Percentiles rank a stretch among this genome's conserved stretches.
Evolutionary conservation across 2,329 filamentous ascomycete genomes (phyloP).

Genomic region (Cercospora brassicicola): DNA sequence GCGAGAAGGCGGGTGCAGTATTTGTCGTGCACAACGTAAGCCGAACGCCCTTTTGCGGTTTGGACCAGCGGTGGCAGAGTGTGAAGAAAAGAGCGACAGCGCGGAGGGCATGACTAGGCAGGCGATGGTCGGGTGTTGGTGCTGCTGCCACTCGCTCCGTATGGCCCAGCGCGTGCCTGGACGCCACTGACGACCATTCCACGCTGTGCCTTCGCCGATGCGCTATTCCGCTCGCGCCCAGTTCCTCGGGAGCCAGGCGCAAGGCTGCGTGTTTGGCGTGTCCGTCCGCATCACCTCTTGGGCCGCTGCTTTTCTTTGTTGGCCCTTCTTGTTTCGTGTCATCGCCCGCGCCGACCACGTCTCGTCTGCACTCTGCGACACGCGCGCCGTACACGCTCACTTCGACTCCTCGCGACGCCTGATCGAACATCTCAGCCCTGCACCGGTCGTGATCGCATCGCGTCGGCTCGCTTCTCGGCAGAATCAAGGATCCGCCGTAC

Average conservation of each 20-base stretch:
- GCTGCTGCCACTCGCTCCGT: conserved; percentile 5
- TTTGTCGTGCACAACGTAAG: not conserved
- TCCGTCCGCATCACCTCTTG: not conserved
- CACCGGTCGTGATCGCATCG: conserved; percentile 5
- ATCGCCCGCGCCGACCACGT: not conserved
- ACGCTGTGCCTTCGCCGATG: not conserved
- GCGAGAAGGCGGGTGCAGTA: not conserved
- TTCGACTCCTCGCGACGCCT: not conserved
- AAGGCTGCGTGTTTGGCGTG: not conserved
- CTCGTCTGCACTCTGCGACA: conserved; percentile 9
- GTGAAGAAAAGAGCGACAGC: not conserved
- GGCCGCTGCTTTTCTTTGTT: not conserved
- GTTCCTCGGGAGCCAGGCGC: not conserved
- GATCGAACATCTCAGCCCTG: not conserved
- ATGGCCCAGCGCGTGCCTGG: conserved; percentile 5
- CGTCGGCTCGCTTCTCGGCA: not conserved
- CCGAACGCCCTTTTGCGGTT: not conserved
- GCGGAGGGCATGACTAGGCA: not conserved
- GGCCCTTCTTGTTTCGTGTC: not conserved
- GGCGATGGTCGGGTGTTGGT: not conserved
- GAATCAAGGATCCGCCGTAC: not conserved
- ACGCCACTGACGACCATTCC: conserved; percentile 14
- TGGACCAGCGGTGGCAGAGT: not conserved
- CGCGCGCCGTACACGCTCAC: not conserved
- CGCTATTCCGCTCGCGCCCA: not conserved